These are phyloP conservation scores for Apium graveolens DNA, from an alignment of 129 eudicot species.

Conservation along the genomic window DNA sequence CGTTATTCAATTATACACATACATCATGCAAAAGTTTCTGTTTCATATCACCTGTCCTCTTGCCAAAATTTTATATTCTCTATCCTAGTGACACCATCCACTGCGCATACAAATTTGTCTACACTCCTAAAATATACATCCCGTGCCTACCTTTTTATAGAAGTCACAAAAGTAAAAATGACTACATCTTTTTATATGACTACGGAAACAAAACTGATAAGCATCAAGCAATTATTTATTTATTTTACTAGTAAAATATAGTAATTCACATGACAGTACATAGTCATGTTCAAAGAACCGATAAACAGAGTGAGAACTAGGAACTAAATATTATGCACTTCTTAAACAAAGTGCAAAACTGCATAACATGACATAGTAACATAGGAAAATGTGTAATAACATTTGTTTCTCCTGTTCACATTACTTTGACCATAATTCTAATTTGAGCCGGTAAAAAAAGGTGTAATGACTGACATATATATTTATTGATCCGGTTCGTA, in stretches of 20 bases:
- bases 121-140: not conserved
- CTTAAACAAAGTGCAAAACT: not conserved
- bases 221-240: not conserved
- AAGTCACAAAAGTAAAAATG: not conserved
- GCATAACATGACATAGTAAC: not conserved
- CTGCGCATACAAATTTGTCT: not conserved
- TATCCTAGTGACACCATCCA: not conserved
- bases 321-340: not conserved
- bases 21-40: not conserved
- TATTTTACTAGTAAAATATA: too few relatives aligned
- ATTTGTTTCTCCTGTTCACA: not conserved
- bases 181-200: not conserved
- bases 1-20: not conserved
- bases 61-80: not conserved
- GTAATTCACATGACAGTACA: too few relatives aligned
- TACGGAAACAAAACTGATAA: not conserved
- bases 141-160: not conserved
- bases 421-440: too few relatives aligned
- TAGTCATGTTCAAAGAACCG: not conserved
- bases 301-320: not conserved
- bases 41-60: not conserved
- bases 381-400: not conserved
- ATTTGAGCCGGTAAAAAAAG: too few relatives aligned
- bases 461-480: not conserved
- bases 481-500: not conserved